Percentiles rank a stretch among this genome's conserved stretches.
Evolutionary conservation across 257 asterid species (phyloP).

Genomic region (Catharanthus roseus): DNA sequence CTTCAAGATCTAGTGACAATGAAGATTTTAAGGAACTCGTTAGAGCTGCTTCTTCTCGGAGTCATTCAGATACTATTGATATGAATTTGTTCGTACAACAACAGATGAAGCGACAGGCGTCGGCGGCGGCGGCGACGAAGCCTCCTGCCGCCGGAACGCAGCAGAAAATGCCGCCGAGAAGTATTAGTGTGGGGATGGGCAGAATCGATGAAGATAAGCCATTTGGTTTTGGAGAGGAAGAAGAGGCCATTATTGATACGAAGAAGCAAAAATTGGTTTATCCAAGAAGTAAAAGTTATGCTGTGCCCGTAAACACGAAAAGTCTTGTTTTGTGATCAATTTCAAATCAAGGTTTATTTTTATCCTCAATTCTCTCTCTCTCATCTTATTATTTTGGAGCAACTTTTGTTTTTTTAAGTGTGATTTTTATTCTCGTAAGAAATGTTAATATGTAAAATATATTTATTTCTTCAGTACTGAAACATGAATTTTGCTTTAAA

Average conservation of each 20-base stretch:
- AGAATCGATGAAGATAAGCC: slow-evolving; percentile 80
- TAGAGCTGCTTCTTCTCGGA: slow-evolving; percentile 51
- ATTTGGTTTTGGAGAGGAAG: slow-evolving; percentile 35
- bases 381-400: too few relatives aligned
- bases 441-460: too few relatives aligned
- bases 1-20: slow-evolving; percentile 20
- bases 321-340: slow-evolving; percentile 7
- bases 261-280: slow-evolving; percentile 24
- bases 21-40: slow-evolving; percentile 54
- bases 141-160: slow-evolving; percentile 6
- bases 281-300: slow-evolving; percentile 64
- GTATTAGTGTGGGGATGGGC: slow-evolving; percentile 73
- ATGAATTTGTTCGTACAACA: slow-evolving; percentile 29
- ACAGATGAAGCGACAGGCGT: slow-evolving; percentile 15
- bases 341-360: background rate
- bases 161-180: slow-evolving; percentile 48
- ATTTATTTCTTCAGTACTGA: background rate
- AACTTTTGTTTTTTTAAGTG: background rate
- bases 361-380: too few relatives aligned
- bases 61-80: slow-evolving; percentile 16
- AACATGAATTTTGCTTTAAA: too few relatives aligned
- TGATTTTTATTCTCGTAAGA: background rate
- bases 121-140: background rate
- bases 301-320: slow-evolving; percentile 33
- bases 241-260: background rate